Evolutionary conservation across 164 flowering plant species (phyloP), one percentile per base, ranked within the genome.

Genomic region (Taxillus chinensis): DNA sequence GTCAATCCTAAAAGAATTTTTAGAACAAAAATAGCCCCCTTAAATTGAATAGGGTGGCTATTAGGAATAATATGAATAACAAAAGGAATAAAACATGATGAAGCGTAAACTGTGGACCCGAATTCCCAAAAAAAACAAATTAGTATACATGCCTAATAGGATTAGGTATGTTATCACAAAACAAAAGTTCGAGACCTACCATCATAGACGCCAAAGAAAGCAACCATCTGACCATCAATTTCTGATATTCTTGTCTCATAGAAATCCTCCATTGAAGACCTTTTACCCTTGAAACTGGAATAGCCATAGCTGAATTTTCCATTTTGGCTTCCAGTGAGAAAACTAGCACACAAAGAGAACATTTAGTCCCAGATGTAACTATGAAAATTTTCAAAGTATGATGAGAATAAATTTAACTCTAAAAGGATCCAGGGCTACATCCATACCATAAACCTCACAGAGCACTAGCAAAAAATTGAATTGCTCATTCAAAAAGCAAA

Each of bases 241-340:
- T 84, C 90, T 5, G 83, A 77, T 68, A 84, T 78, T 53, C 78
- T 77, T 61, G 87, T 80, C 68, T 89, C 92, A 67, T 70, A 86
- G 71, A 70, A 89, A 68, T 89, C 96, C 73, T 89, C 96, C 96
- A 89, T 86, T 37, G 92, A 79, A 52, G 82, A 42, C 62, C 96
- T 74, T 76, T 84, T 89, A 45, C 96, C 96, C 77, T 83, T 80
- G 64, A 82, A 83, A 75, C 79, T 89, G 51, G 83, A 80, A 72
- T 86, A 89, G 38, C 96, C 96, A 77, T 86, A 89, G 72, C 86
- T 86, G 70, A 89, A 82, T 54, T 70, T 82, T 61, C 74, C 77
- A 69, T 73, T 75, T 51, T 60, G 76, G 62, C 67, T 71, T 39
- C 86, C 83, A 63, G 82, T 65, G 50, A 85, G 79, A 73, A 85